Evolutionary conservation across 1,284 basidiomycete genomes (phyloP).

Genomic region (Trichosporon faecale): DNA sequence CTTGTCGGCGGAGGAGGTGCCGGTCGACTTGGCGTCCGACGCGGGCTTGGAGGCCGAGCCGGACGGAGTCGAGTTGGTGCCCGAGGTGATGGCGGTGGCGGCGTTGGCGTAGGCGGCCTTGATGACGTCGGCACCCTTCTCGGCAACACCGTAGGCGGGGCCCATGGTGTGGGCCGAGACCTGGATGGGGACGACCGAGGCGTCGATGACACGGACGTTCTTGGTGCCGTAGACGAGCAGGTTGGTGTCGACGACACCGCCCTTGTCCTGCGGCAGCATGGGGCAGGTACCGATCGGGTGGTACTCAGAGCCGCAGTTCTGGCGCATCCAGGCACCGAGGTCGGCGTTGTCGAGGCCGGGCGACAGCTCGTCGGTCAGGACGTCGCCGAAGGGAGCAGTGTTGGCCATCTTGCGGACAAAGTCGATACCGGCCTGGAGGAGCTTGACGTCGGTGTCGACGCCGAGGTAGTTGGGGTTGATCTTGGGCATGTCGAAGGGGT

Average conservation of each 20-base stretch:
- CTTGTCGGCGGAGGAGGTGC: background rate
- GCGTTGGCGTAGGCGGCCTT: constrained; percentile 49
- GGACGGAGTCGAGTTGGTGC: constrained; percentile 10
- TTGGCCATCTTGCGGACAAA: constrained; percentile 20
- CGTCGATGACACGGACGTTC: constrained; percentile 55
- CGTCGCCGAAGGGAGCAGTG: constrained; percentile 35
- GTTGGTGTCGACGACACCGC: constrained; percentile 64
- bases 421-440: constrained; percentile 23
- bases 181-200: constrained; percentile 53
- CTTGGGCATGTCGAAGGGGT: constrained; percentile 59
- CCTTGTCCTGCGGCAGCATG: constrained; percentile 61
- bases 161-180: constrained; percentile 51
- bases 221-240: constrained; percentile 62
- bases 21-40: background rate
- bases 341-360: constrained; percentile 20
- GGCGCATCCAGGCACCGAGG: constrained; percentile 30
- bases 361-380: constrained; percentile 35
- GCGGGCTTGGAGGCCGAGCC: background rate
- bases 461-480: constrained; percentile 63
- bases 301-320: constrained; percentile 51
- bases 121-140: constrained; percentile 64
- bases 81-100: constrained; percentile 11
- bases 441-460: constrained; percentile 45
- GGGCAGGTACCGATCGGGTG: constrained; percentile 63
- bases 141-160: constrained; percentile 65